Evolutionary conservation across 495 filamentous ascomycete genomes (phyloP), one percentile per base, ranked within the genome.

Genomic region (Penicillium malachiteum): DNA sequence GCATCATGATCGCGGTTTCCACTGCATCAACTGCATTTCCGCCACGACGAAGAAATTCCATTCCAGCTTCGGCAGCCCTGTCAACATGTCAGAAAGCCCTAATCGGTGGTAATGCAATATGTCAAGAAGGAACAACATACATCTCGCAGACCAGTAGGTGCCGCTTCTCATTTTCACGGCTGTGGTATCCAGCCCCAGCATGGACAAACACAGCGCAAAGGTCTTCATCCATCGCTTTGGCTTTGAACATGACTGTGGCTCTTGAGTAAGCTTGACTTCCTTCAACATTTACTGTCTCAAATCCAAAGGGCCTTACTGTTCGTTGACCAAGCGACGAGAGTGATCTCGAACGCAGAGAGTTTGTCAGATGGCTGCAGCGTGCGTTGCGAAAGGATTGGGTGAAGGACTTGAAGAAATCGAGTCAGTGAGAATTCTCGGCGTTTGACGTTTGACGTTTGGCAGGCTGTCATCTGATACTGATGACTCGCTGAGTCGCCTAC

Each of bases 181-280:
- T 96, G 69, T 98, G 94, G 63, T 87, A 97, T n/a, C 94, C 94
- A 14, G 94, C 94, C 11, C 94, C 94, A 17, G 92, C 94, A 76
- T 98, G 94, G 53, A 97, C 84, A 65, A 96, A 97, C 34, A 97
- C 89, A n/a, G 88, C 88, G 55, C 77, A 81, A 9, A 81, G 55
- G 49, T 83, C 21, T 1, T 26, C 76, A 14, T 76, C 69, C 41
- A 59, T 17, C n/a, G 17, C 13, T 32, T 32, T n/a, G 10, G 17
- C 5, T 21, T 38, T 35, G 7, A 2, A 31, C 46, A 49, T 49
- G 16, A 12, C 35, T 37, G 31, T 33, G 45, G 13, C 6, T 8
- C 7, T 17, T 42, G 21, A 26, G 21, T 26, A 26, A 26, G 21
- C 21, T 26, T 26, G 4, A 26, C 4, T 26, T 26, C 21, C 4